Conservation (phyloP, 2,329 filamentous ascomycete species). For the Trichophyton equinum region DNA sequence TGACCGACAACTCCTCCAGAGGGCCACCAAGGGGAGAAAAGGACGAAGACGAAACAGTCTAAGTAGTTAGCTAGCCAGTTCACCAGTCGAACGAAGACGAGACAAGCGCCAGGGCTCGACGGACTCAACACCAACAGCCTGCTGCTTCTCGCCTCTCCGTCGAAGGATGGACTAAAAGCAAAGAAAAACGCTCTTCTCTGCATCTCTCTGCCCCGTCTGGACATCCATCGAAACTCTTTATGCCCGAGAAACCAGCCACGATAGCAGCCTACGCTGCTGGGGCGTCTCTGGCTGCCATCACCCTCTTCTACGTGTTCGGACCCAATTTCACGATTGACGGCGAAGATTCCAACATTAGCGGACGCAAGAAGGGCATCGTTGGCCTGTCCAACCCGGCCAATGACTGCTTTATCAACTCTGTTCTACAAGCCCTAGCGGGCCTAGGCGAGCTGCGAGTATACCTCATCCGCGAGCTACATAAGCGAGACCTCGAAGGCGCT, state of each 20-base stretch:
- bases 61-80: no score
- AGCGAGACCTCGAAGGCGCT: conserved; percentile 64
- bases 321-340: conserved; percentile 94
- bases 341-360: conserved; percentile 48
- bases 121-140: no score
- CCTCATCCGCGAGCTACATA: conserved; percentile 80
- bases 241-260: conserved; percentile 72
- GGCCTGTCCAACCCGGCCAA: conserved; percentile 85
- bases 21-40: not conserved
- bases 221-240: conserved; percentile 12
- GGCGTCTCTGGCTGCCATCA: conserved; percentile 85
- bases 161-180: not conserved
- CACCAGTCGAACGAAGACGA: not conserved
- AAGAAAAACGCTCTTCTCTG: not conserved
- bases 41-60: not conserved
- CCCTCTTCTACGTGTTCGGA: conserved; percentile 91
- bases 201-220: not conserved
- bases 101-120: not conserved
- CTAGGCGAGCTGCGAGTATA: conserved; percentile 81
- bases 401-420: conserved; percentile 93
- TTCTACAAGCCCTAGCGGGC: conserved; percentile 84
- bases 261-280: conserved; percentile 90
- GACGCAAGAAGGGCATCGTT: conserved; percentile 74
- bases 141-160: not conserved
- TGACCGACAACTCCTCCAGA: not conserved